Evolutionary conservation across 2,329 filamentous ascomycete species (phyloP).

Genomic region (Alternaria postmessia): DNA sequence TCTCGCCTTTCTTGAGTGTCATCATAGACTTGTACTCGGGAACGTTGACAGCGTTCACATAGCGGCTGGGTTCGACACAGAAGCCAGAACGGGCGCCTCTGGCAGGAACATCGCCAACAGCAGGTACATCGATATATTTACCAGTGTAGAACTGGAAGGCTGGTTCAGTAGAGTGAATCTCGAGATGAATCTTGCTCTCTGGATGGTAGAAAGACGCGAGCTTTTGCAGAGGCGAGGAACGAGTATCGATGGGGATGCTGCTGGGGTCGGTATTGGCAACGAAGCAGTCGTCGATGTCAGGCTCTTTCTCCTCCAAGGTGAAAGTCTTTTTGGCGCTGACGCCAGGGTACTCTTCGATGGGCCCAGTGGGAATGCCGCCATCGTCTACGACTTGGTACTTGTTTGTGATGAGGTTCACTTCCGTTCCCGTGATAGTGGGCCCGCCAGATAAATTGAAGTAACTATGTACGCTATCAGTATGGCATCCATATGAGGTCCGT

Average conservation of each 20-base stretch:
- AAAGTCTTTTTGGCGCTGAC: conserved; percentile 74
- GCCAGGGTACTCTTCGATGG: conserved; percentile 69
- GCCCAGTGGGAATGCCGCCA: conserved; percentile 76
- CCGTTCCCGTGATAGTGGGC: conserved; percentile 69
- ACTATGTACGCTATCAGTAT: conserved; percentile 46
- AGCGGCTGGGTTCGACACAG: conserved; percentile 91
- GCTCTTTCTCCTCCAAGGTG: conserved; percentile 72
- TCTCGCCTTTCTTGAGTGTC: conserved; percentile 82
- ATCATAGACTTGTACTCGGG: conserved; percentile 81
- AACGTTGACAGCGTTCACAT: conserved; percentile 86
- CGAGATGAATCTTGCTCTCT: conserved; percentile 77
- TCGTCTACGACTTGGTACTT: conserved; percentile 78
- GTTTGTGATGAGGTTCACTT: conserved; percentile 65
- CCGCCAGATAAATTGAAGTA: conserved; percentile 72
- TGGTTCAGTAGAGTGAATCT: conserved; percentile 90
- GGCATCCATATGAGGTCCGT: not conserved
- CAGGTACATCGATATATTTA: conserved; percentile 80
- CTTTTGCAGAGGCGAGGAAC: conserved; percentile 66
- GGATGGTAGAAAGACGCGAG: conserved; percentile 79
- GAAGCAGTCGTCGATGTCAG: conserved; percentile 91
- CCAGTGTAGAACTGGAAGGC: conserved; percentile 98
- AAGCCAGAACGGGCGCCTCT: conserved; percentile 77
- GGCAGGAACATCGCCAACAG: conserved; percentile 65
- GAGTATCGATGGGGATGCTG: conserved; percentile 61
- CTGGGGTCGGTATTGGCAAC: conserved; percentile 71